Base-by-base conservation (phyloP, 805 yeast species). In the Yarrowia porcina region DNA sequence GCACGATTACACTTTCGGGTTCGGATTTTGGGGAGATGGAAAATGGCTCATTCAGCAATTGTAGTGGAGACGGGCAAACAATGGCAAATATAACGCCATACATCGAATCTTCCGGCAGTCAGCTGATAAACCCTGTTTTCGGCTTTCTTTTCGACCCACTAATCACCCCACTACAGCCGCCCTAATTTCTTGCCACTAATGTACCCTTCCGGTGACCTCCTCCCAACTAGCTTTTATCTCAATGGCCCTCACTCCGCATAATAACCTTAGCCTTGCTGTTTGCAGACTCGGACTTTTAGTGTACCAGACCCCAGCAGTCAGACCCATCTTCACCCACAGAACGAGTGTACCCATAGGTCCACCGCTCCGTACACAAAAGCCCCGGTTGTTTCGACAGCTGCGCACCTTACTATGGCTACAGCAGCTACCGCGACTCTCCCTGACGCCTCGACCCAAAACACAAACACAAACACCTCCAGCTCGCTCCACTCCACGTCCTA, bases 1-100 rank as follows among this genome's bases (percentile, higher is more conserved):
- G 56, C 56, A 49, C 41, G 56, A 49, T 49, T 49, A 49, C 39
- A 33, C 56, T 49, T 49, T 49, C 56, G 39, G 56, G 56, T 38
- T 10, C 35, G 28, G 39, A 6, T 15, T 28, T 4, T 18, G 39
- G 7, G 20, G 15, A 33, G 38, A 18, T 13, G 5, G 13, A 21
- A 30, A 49, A 49, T 30, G 39, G 56, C 39, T 49, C 39, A 49
- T 21, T 15, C 2, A n/a, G 28, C 20, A 4, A 47, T 47, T 47
- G 54, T 3, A 13, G 39, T 4, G 8, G 35, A 4, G 10, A 18
- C 2, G 5, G 13, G 25, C 0, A 7, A 5, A 23, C 45, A 41
- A 41, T 41, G 9, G 33, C 13, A 6, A 11, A 11, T 5, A 35
- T 12, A 12, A 17, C 11, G 5, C n/a, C n/a, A 33, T 25, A 25